phyloP scores from a whole-genome alignment of 371 early-diverging fungal genomes.

The Mucor plumbeus region DNA sequence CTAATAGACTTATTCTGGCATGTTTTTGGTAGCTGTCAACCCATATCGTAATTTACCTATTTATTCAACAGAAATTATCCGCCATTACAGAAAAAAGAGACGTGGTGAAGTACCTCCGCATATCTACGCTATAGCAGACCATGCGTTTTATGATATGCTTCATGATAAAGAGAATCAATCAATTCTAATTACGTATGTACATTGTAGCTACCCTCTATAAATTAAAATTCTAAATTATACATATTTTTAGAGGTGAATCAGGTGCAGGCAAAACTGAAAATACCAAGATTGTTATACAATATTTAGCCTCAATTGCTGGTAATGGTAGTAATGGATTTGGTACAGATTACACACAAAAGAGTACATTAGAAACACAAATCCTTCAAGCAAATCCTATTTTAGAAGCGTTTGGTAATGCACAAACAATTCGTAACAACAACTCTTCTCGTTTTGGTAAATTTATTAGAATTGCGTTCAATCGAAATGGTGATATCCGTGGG shows the following conservation, averaged over 20 bases:
- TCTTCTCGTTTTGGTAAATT: slow-evolving; percentile 99
- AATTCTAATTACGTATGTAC: slow-evolving; percentile 95
- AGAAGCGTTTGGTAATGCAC: slow-evolving; percentile 99
- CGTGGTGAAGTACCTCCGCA: slow-evolving; percentile 94
- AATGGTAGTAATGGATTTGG: slow-evolving; percentile 43
- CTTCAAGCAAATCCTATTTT: slow-evolving; percentile 98
- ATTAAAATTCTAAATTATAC: neutral
- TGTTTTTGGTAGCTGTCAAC: slow-evolving; percentile 99
- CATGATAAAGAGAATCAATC: slow-evolving; percentile 96
- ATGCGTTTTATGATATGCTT: slow-evolving; percentile 96
- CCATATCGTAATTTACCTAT: slow-evolving; percentile 96
- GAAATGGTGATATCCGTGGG: slow-evolving; percentile 89
- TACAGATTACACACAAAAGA: slow-evolving; percentile 34
- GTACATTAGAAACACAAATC: slow-evolving; percentile 91
- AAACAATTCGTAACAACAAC: slow-evolving; percentile 99
- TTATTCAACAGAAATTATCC: slow-evolving; percentile 85
- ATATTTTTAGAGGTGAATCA: slow-evolving; percentile 93
- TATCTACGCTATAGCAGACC: slow-evolving; percentile 95
- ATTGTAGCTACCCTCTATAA: neutral
- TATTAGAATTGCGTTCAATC: slow-evolving; percentile 97
- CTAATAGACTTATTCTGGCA: slow-evolving; percentile 97
- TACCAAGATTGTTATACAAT: slow-evolving; percentile 99
- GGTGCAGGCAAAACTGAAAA: slow-evolving; percentile 99
- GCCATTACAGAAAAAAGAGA: slow-evolving; percentile 84
- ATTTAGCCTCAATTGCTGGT: slow-evolving; percentile 89